A percentile compares a stretch with the other conserved stretches of the same genome.
phyloP scores from a whole-genome alignment of 1,139 yeast genomes.

The Lodderomyces pseudojiufengensis region DNA sequence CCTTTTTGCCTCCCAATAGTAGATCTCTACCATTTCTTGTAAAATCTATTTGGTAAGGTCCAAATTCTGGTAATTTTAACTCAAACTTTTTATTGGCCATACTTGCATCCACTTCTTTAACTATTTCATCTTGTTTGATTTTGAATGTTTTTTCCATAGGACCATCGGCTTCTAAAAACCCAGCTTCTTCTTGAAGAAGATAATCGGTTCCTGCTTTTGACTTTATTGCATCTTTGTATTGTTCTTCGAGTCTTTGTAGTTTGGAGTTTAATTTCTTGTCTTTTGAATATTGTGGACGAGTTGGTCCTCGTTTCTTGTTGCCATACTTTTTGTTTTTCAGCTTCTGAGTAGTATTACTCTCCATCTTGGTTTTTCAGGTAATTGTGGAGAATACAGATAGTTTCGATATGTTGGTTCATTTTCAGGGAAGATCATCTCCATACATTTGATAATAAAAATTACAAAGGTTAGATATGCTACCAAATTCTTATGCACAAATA shows the following conservation, averaged over 20 bases:
- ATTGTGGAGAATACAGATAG: too few species aligned
- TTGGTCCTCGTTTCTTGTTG: conserved; percentile 15
- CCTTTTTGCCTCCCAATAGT: conserved; percentile 82
- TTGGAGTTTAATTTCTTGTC: conserved; percentile 65
- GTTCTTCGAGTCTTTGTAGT: conserved; percentile 63
- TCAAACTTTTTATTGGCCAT: conserved; percentile 77
- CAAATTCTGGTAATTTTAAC: conserved; percentile 69
- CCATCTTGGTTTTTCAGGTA: too few species aligned
- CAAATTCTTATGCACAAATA: too few species aligned
- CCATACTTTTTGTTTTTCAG: conserved; percentile 12
- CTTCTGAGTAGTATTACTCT: not conserved
- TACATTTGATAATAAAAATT: too few species aligned
- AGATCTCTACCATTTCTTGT: conserved; percentile 84
- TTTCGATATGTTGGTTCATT: not conserved
- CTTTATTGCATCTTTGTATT: conserved; percentile 71
- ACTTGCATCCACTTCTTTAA: conserved; percentile 69
- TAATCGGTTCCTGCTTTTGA: conserved; percentile 87
- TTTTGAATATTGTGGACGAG: conserved; percentile 26
- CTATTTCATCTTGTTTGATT: conserved; percentile 78
- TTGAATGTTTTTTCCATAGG: conserved; percentile 84
- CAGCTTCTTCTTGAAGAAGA: conserved; percentile 77
- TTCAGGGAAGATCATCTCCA: conserved; percentile 2
- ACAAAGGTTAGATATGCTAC: too few species aligned
- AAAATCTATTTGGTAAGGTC: conserved; percentile 82
- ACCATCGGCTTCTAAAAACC: conserved; percentile 86